Percentiles rank a stretch among this genome's conserved stretches.
phyloP scores from a whole-genome alignment of 768 basidiomycete genomes.

The Serendipita sp. region DNA sequence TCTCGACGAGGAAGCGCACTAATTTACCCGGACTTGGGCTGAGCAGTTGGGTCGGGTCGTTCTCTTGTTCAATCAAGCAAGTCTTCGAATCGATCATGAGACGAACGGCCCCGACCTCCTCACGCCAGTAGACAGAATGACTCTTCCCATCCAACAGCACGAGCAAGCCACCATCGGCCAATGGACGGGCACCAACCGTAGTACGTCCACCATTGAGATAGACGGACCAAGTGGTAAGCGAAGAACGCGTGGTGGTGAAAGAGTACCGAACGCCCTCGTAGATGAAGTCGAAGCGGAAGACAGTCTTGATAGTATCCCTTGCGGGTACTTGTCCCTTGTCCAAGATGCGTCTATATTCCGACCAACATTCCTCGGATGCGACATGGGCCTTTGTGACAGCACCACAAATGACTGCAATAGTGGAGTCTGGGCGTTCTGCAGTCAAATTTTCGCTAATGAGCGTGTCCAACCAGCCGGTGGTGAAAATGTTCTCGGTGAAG shows the following conservation, averaged over 20 bases:
- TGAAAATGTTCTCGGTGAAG: constrained; percentile 94
- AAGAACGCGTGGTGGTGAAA: constrained; percentile 88
- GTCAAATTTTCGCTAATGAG: constrained; percentile 95
- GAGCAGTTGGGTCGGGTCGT: constrained; percentile 92
- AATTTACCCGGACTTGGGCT: constrained; percentile 96
- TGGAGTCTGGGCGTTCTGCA: constrained; percentile 87
- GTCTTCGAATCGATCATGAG: constrained; percentile 96
- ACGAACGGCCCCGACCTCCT: constrained; percentile 87
- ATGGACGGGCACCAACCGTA: constrained; percentile 76
- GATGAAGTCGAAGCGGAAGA: constrained; percentile 93
- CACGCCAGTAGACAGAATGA: constrained; percentile 95
- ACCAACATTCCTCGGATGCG: constrained; percentile 75
- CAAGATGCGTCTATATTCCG: constrained; percentile 85
- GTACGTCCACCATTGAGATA: constrained; percentile 93
- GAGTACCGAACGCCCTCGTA: constrained; percentile 92
- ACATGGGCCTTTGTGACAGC: constrained; percentile 92
- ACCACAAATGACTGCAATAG: constrained; percentile 88
- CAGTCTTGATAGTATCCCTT: constrained; percentile 88
- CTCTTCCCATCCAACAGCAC: constrained; percentile 84
- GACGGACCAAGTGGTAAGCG: constrained; percentile 77
- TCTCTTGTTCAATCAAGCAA: constrained; percentile 97
- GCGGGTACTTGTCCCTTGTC: constrained; percentile 98
- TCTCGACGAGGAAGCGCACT: constrained; percentile 86
- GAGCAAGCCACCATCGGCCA: constrained; percentile 90
- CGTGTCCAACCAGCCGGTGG: constrained; percentile 96